Conservation (phyloP, 2,329 filamentous ascomycete species). For the Apiospora koreana region DNA sequence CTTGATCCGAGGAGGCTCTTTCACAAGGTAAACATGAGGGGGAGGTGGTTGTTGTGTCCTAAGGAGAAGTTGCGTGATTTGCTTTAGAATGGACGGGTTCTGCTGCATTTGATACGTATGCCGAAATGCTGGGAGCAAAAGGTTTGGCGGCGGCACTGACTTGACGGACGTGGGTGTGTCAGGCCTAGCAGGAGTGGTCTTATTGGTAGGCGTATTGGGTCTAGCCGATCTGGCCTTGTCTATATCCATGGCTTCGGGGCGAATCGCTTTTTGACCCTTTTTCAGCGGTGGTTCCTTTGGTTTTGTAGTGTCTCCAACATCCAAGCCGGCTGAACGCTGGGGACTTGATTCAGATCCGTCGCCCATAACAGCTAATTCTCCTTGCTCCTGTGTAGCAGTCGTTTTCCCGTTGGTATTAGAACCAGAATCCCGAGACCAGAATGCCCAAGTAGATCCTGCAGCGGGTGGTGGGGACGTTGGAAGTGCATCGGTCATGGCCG, state of each 20-base stretch:
- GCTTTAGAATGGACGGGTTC: conserved; percentile 69
- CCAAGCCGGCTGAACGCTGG: conserved; percentile 44
- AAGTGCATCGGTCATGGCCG: conserved; percentile 45
- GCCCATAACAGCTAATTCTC: conserved; percentile 58
- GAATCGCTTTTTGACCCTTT: conserved; percentile 46
- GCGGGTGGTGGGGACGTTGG: conserved; percentile 39
- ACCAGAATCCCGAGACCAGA: conserved; percentile 68
- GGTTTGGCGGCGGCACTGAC: conserved; percentile 49
- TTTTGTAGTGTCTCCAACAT: conserved; percentile 36
- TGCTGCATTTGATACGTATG: conserved; percentile 68
- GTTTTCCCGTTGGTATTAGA: conserved; percentile 36
- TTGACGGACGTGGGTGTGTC: conserved; percentile 38
- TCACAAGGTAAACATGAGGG: conserved; percentile 72
- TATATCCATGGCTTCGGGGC: conserved; percentile 50
- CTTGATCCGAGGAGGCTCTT: conserved; percentile 70
- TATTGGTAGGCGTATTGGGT: conserved; percentile 34
- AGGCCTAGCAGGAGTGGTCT: conserved; percentile 30
- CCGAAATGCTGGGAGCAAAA: conserved; percentile 69
- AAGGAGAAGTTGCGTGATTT: conserved; percentile 61
- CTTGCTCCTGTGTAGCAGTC: conserved; percentile 39
- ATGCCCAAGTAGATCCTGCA: conserved; percentile 73
- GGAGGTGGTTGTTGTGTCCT: conserved; percentile 56
- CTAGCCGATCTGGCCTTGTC: conserved; percentile 37
- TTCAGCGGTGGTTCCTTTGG: conserved; percentile 36
- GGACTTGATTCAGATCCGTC: conserved; percentile 59